Percentiles rank a stretch among this genome's conserved stretches.
Conservation (phyloP, 305 asterid genomes). For the Fraxinus platypoda region DNA sequence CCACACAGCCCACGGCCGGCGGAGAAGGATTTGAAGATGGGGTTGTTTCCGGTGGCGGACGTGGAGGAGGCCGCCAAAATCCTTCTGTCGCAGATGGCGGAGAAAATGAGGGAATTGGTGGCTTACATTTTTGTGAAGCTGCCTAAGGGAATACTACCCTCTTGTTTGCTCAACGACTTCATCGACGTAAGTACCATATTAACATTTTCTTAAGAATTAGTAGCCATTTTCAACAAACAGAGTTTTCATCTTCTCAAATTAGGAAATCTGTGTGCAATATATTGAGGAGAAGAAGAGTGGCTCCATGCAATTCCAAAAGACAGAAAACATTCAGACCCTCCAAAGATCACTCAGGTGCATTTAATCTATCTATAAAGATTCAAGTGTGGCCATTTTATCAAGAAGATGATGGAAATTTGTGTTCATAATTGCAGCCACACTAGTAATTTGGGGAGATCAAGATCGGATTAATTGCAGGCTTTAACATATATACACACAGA, state of each 20-base stretch:
- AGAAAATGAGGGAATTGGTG: conserved; percentile 52
- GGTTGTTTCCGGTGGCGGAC: conserved; percentile 53
- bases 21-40: conserved; percentile 54
- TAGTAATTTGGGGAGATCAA: conserved; percentile 54
- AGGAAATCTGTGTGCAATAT: conserved; percentile 56
- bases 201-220: background rate
- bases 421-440: conserved; percentile 37
- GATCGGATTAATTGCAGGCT: no score
- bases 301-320: conserved; percentile 46
- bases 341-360: conserved; percentile 47
- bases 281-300: conserved; percentile 61
- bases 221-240: background rate
- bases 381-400: background rate
- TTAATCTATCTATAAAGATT: background rate
- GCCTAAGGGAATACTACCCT: conserved; percentile 44
- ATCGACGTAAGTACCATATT: conserved; percentile 36
- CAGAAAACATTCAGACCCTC: conserved; percentile 53
- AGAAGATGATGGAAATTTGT: background rate
- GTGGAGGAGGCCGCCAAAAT: conserved; percentile 55
- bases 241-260: background rate
- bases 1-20: no score
- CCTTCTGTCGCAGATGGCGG: conserved; percentile 65
- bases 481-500: no score
- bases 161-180: conserved; percentile 58
- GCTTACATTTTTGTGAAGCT: conserved; percentile 46